Conservation (phyloP, 1,284 basidiomycete genomes). For the Lignosus rhinocerotis region DNA sequence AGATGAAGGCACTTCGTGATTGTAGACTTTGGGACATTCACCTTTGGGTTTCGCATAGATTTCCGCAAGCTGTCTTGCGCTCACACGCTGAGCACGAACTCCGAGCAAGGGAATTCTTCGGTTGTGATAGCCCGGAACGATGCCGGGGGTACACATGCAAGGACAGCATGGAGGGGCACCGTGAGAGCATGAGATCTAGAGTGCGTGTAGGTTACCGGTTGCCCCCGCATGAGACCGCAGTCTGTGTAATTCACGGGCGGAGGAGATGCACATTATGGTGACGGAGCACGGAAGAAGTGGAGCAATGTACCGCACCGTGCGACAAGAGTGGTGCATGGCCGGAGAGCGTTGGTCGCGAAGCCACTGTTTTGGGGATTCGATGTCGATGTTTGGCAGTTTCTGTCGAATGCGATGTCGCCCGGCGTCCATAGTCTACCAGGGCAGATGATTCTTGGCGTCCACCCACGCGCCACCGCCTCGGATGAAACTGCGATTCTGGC, state of each 20-base stretch:
- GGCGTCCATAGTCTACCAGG: not conserved
- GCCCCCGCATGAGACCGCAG: conserved; percentile 11
- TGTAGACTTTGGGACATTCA: not conserved
- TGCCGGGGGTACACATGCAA: not conserved
- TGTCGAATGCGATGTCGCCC: conserved; percentile 14
- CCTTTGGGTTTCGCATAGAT: not conserved
- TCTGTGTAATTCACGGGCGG: conserved; percentile 1
- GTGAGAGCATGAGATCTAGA: not conserved
- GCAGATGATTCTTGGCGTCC: conserved; percentile 1
- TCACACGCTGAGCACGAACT: not conserved
- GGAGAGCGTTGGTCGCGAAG: conserved; percentile 1
- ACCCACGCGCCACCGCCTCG: not conserved
- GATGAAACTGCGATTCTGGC: not conserved
- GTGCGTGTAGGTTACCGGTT: conserved; percentile 17
- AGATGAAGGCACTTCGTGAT: not conserved
- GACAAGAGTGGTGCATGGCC: not conserved
- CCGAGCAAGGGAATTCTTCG: not conserved
- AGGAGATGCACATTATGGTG: not conserved
- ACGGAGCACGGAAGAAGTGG: not conserved
- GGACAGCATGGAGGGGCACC: too few relatives aligned
- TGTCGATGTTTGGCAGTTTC: conserved; percentile 24
- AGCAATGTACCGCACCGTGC: not conserved
- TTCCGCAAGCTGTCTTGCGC: not conserved
- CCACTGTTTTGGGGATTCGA: conserved; percentile 9
- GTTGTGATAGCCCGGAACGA: not conserved